Evolutionary conservation across 768 basidiomycete species (phyloP), one percentile per base, ranked within the genome.

Genomic region (Tylopilus vinaceipallidus): DNA sequence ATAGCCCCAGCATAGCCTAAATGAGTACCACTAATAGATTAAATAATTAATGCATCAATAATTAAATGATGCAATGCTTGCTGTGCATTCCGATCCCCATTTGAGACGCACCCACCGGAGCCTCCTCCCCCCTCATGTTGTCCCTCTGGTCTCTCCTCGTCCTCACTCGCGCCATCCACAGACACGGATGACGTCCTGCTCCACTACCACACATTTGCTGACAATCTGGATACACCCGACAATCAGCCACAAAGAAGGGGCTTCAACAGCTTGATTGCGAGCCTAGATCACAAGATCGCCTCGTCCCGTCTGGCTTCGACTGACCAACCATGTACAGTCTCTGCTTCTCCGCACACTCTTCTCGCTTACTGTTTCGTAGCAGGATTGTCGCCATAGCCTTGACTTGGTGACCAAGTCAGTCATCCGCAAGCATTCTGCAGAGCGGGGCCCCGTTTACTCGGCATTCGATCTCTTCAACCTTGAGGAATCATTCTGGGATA

Each of bases 391-490:
- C 35, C 51, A 4, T 52, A 51, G 16, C n/a, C 6, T 41, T 56
- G n/a, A n/a, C n/a, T n/a, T n/a, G n/a, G n/a, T n/a, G n/a, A 55
- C 7, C 61, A 45, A 22, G 47, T 38, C 6, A 37, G 58, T 65
- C 16, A 33, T 63, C 34, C 44, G 65, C 27, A 52, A 60, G 19
- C 66, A 52, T 24, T 51, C 53, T 6, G n/a, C 23, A 12, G 62
- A 64, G 19, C 57, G 55, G 35, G 65, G 57, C 23, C 41, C 59
- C 2, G 55, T 55, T 16, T 62, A 54, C 3, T 62, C 64, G 17
- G 60, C 67, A 2, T 68, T 66, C 20, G 62, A 66, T 42, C 55
- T 68, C 41, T 66, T 68, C 44, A 55, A 61, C 26, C 54, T 67
- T 9, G 50, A 42, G 3, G 62, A 62, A 20, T 52, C 58, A 10